A percentile compares a stretch with the other conserved stretches of the same genome.
Conservation (phyloP, 148 eudicot genomes). For the Chenopodium berlandieri region DNA sequence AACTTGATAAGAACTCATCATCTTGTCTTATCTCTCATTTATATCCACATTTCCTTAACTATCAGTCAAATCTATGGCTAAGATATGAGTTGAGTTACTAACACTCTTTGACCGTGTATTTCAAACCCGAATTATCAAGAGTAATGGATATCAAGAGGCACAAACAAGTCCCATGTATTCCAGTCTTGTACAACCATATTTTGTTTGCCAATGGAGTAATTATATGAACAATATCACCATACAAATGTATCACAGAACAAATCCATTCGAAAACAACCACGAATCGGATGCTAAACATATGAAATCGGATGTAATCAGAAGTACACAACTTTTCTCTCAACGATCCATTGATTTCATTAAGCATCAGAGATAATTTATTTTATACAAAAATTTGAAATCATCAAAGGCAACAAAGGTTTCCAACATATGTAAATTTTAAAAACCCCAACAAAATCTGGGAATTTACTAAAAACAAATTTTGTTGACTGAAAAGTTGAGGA, state of each 20-base stretch:
- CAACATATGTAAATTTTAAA: not conserved
- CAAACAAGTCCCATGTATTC: slow-evolving; percentile 3
- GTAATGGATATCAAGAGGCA: not conserved
- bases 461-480: not conserved
- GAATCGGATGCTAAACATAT: not conserved
- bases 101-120: not conserved
- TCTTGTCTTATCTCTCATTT: not conserved
- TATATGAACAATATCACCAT: not conserved
- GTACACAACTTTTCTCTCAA: not conserved
- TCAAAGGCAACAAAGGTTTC: not conserved
- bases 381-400: not conserved
- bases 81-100: not conserved
- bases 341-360: slow-evolving; percentile 13
- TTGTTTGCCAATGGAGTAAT: not conserved
- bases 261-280: not conserved
- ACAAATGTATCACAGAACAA: not conserved
- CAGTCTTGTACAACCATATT: slow-evolving; percentile 1
- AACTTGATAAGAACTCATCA: not conserved
- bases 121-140: not conserved
- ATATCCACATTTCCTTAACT: not conserved
- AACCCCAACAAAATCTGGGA: not conserved
- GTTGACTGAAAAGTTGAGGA: not conserved
- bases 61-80: not conserved
- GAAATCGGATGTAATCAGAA: not conserved
- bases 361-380: not conserved